Evolutionary conservation across 208 protist species (phyloP), one percentile per base, ranked within the genome.

Genomic region (Phytomonas sp.): DNA sequence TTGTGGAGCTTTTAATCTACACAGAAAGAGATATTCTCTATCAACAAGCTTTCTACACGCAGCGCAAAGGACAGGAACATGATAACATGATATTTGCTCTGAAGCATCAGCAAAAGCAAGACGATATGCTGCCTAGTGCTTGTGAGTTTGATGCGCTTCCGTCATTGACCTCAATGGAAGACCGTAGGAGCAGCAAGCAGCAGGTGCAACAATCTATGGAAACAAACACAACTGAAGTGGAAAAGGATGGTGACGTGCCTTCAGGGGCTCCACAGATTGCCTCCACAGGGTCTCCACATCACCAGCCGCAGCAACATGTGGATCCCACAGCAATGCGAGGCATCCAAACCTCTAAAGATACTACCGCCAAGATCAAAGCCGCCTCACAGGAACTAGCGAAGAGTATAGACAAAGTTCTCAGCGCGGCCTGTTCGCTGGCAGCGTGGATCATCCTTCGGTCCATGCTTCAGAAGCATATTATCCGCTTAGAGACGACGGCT

Each of bases 381-480:
- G 62, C 59, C 19, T 67, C 64, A 19, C 72, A 78, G 63, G 73
- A 75, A 26, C 59, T 75, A 33, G 74, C 75, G 66, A 83, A 83
- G 34, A 30, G 72, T 14, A 33, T 85, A 31, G 84, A 93, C 60
- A 83, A 89, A 42, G 33, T 82, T 45, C 37, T 93, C 60, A 73
- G 37, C 60, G 67, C 82, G 2, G 78, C 81, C 2, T 87, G 81
- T 56, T 68, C 80, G 11, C 40, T 93, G 36, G 86, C 80, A 7
- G 91, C 82, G 52, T 93, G 90, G 86, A 70, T 83, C 29, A 86
- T 89, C 65, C 71, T 91, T 30, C 75, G 82, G 1, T 49, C 74
- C 23, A 78, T 95, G 29, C 72, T 93, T 31, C 78, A 66, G 16
- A 75, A 89, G 49, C 84, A 93, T 60, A 49, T 90, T 26, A 29